Percentiles rank a stretch among this genome's conserved stretches.
Conservation (phyloP, 2,329 filamentous ascomycete genomes). For the Cladosporium sp. region DNA sequence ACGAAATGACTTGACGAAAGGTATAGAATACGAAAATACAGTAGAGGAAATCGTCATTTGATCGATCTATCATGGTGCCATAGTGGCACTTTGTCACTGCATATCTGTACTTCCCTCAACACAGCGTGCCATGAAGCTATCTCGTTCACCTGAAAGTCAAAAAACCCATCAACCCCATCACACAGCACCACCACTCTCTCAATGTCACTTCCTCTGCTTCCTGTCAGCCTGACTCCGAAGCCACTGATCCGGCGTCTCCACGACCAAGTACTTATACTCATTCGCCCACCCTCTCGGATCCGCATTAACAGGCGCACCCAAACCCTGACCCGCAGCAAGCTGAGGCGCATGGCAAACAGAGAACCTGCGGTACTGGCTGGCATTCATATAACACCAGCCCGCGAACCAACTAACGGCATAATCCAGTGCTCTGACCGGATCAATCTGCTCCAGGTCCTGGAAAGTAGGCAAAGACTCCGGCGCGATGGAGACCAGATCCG, state of each 20-base stretch:
- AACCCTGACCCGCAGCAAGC: too few species aligned
- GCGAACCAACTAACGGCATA: conserved; percentile 32
- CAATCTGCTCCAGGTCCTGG: conserved; percentile 20
- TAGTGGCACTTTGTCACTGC: too few species aligned
- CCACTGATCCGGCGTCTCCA: conserved; percentile 8
- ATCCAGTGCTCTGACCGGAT: conserved; percentile 25
- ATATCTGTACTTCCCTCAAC: too few species aligned
- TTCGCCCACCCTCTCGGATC: conserved; percentile 2
- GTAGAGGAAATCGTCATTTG: too few species aligned
- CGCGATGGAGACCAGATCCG: conserved; percentile 23
- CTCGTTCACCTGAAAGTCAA: too few species aligned
- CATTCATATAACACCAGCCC: conserved; percentile 23
- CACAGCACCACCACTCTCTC: too few species aligned
- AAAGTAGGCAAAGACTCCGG: conserved; percentile 23
- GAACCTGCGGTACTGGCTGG: conserved; percentile 25
- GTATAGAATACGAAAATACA: too few species aligned
- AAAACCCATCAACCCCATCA: too few species aligned
- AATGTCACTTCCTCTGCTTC: not conserved
- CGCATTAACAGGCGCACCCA: not conserved
- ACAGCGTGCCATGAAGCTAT: too few species aligned
- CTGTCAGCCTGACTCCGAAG: not conserved
- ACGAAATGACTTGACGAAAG: too few species aligned
- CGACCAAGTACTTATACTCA: conserved; percentile 1
- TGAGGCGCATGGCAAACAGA: conserved; percentile 25
- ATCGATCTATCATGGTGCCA: too few species aligned